A percentile compares a stretch with the other conserved stretches of the same genome.
These are phyloP conservation scores for Fusarium aywerte DNA, from an alignment of 2,329 filamentous ascomycete genomes.

Conservation along the genomic window DNA sequence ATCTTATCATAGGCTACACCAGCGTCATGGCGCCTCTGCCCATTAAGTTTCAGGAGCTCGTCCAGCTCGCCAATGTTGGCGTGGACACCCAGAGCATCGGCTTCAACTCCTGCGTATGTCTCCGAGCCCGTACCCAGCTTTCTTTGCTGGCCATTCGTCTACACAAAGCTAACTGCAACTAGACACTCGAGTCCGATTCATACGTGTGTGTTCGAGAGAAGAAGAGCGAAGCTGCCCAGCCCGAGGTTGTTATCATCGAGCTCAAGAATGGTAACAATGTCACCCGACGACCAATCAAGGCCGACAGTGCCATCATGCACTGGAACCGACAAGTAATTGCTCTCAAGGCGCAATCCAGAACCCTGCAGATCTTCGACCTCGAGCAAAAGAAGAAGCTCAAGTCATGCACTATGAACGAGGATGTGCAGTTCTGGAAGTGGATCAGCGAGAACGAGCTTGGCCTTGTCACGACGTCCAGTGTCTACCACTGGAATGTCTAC, in stretches of 20 bases:
- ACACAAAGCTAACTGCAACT: constrained; percentile 39
- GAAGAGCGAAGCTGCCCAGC: constrained; percentile 82
- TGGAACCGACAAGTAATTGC: constrained; percentile 96
- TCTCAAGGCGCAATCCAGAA: constrained; percentile 91
- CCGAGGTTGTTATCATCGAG: constrained; percentile 97
- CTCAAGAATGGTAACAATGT: constrained; percentile 98
- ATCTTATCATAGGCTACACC: constrained; percentile 46
- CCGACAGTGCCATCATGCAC: constrained; percentile 99
- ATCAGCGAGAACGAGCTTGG: constrained; percentile 89
- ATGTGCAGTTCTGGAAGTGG: constrained; percentile 99
- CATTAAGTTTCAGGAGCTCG: constrained; percentile 93
- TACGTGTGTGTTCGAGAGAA: constrained; percentile 98
- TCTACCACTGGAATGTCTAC: constrained; percentile 98
- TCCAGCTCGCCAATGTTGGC: constrained; percentile 69
- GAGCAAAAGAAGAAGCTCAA: constrained; percentile 94
- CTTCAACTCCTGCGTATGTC: constrained; percentile 81
- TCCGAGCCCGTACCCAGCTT: constrained; percentile 21
- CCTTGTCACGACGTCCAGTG: constrained; percentile 87
- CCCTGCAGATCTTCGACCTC: constrained; percentile 97
- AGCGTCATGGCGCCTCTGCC: constrained; percentile 75
- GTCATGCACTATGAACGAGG: constrained; percentile 95
- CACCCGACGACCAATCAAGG: constrained; percentile 94
- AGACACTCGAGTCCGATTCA: constrained; percentile 98
- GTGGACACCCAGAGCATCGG: constrained; percentile 69
- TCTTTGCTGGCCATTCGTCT: background rate